phyloP scores from a whole-genome alignment of 345 rosid species.

The Populus euphratica region DNA sequence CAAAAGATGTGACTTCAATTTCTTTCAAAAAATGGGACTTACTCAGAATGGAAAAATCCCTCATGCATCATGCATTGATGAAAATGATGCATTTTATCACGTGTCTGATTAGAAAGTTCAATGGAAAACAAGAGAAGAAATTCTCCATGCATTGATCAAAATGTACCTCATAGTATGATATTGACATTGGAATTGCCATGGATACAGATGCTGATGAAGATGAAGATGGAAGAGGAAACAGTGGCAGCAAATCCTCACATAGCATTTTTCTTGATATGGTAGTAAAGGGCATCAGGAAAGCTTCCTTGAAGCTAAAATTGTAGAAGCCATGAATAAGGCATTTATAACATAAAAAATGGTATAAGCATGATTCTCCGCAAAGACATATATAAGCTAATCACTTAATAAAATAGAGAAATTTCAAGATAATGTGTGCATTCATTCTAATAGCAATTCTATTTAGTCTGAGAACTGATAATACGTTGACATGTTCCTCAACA shows the following conservation, averaged over 20 bases:
- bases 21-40: background rate
- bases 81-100: no score
- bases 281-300: slow-evolving; percentile 76
- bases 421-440: background rate
- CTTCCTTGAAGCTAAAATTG: slow-evolving; percentile 64
- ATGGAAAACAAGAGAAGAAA: background rate
- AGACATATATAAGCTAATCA: background rate
- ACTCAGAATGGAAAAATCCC: no score
- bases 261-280: slow-evolving; percentile 65
- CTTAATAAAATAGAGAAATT: background rate
- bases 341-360: background rate
- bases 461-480: background rate
- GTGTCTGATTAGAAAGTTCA: no score
- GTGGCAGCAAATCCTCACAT: slow-evolving; percentile 53
- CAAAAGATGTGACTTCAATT: background rate
- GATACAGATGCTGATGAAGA: slow-evolving; percentile 34
- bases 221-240: slow-evolving; percentile 53
- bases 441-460: background rate
- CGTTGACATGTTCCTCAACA: background rate
- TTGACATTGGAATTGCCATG: slow-evolving; percentile 53
- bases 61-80: no score
- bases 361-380: background rate
- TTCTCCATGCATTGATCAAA: background rate
- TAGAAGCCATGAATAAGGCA: slow-evolving; percentile 2
- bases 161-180: slow-evolving; percentile 71